Percentiles rank a stretch among this genome's conserved stretches.
These are phyloP conservation scores for Entomortierella lignicola DNA, from an alignment of 192 early-diverging fungal genomes.

Conservation along the genomic window DNA sequence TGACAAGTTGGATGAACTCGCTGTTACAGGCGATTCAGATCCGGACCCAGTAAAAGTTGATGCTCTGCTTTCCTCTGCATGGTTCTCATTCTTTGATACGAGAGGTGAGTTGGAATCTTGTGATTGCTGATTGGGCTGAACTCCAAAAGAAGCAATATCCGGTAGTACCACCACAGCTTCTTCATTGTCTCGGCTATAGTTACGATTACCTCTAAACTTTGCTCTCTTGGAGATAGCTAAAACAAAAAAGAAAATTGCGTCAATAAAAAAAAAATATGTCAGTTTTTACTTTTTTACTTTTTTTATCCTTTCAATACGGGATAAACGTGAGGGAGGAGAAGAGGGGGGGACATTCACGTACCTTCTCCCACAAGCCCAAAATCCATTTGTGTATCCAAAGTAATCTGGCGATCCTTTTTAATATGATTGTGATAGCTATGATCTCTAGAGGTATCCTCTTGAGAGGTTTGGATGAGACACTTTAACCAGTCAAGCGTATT, in stretches of 20 bases:
- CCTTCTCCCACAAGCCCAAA: conserved; percentile 20
- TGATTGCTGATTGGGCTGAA: neutral
- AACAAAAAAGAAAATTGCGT: too few species aligned
- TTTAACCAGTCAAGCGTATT: conserved; percentile 40
- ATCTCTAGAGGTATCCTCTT: neutral
- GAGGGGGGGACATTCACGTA: conserved; percentile 1
- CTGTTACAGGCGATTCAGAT: neutral
- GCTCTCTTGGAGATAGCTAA: neutral
- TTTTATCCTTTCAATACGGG: neutral
- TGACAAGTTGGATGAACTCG: too few species aligned
- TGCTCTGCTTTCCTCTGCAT: neutral
- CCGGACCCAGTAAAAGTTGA: neutral
- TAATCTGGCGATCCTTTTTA: neutral
- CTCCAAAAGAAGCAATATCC: neutral
- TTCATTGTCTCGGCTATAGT: neutral
- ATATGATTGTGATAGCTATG: neutral
- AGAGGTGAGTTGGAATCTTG: neutral
- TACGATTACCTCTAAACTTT: neutral
- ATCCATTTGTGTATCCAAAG: neutral
- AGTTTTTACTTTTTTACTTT: too few species aligned
- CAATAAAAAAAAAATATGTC: neutral
- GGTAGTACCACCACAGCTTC: too few species aligned
- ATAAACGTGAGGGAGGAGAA: neutral
- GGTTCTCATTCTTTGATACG: conserved; percentile 6
- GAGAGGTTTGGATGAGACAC: conserved; percentile 37